Base-by-base conservation (phyloP, 768 basidiomycete species). In the Holtermannia corniformis region DNA sequence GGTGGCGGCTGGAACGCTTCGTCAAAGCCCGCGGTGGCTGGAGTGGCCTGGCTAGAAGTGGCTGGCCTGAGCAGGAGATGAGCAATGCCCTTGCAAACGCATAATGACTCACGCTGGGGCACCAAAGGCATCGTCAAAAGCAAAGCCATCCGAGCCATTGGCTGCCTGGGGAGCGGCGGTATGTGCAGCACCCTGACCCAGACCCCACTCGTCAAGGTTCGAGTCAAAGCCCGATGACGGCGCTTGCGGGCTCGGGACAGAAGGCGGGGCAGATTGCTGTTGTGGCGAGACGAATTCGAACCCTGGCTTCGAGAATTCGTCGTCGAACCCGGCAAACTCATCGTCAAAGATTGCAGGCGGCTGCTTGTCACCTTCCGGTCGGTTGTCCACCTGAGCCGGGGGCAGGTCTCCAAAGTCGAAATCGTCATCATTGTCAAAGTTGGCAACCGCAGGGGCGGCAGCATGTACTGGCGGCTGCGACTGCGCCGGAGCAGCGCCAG, bases 121-220 rank as follows among this genome's bases (percentile, higher is more conserved):
- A 45, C 76, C 75, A 55, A 81, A 79, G 2, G 75, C 73, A 50
- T 74, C 72, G 48, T 79, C 79, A 61, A 80, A 78, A 3, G 77
- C 75, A 51, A 76, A 65, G 25, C 24, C 56, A 28, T 27, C 44
- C 44, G 26, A 27, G 21, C 45, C 37, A 28, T 40, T 23, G 22
- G 37, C 14, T n/a, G 20, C 3, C 21, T 2, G 59, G 56, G 27
- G 56, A 19, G 44, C 43, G 51, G 54, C 52, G 42, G 50, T 40
- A 28, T 21, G 20, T 5, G 50, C 22, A 21, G 37, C 37, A 49
- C 21, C 16, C 32, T 50, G 25, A 23, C 53, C 55, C 20, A 50
- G 55, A 20, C 60, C 62, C 65, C 60, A 67, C 41, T 62, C 64
- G 43, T 65, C 64, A 51, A 47, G 32, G 45, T 37, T 37, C 10